Evolutionary conservation across 108 stramenopile species (phyloP).

Genomic region (Cylindrotheca fusiformis): DNA sequence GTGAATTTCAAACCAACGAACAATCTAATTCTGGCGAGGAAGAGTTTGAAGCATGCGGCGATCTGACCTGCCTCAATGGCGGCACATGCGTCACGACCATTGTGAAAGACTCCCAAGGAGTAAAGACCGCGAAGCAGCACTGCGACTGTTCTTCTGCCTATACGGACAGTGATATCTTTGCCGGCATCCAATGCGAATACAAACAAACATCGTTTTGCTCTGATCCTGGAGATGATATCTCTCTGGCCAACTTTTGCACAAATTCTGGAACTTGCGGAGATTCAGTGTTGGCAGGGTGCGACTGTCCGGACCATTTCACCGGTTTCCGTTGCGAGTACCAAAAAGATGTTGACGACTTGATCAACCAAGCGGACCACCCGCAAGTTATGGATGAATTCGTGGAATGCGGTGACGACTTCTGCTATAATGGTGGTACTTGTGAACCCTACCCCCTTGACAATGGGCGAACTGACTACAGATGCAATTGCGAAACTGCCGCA

Average conservation of each 20-base stretch:
- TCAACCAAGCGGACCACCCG: neutral
- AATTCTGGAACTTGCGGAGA: constrained; percentile 27
- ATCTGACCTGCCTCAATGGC: constrained; percentile 17
- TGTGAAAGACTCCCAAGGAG: neutral
- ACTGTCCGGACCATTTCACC: constrained; percentile 20
- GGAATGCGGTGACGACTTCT: constrained; percentile 16
- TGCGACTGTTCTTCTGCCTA: constrained; percentile 33
- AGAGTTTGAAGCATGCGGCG: constrained; percentile 6
- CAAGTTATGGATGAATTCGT: neutral
- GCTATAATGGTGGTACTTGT: constrained; percentile 28
- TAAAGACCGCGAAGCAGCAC: neutral
- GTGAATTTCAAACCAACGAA: constrained; percentile 5
- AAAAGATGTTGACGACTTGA: neutral
- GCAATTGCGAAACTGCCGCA: constrained; percentile 24
- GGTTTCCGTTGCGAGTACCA: constrained; percentile 22
- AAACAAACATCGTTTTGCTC: constrained; percentile 23
- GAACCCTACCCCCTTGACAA: neutral
- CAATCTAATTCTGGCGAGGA: neutral
- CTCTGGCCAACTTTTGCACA: constrained; percentile 13
- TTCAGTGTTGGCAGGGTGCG: constrained; percentile 3
- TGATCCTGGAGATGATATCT: neutral
- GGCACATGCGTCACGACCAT: constrained; percentile 18
- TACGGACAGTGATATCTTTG: constrained; percentile 10
- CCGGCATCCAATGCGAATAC: constrained; percentile 28
- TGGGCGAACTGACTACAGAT: constrained; percentile 10